A percentile compares a stretch with the other conserved stretches of the same genome.
Conservation (phyloP, 2,329 filamentous ascomycete species). For the Chlorencoelia australis region DNA sequence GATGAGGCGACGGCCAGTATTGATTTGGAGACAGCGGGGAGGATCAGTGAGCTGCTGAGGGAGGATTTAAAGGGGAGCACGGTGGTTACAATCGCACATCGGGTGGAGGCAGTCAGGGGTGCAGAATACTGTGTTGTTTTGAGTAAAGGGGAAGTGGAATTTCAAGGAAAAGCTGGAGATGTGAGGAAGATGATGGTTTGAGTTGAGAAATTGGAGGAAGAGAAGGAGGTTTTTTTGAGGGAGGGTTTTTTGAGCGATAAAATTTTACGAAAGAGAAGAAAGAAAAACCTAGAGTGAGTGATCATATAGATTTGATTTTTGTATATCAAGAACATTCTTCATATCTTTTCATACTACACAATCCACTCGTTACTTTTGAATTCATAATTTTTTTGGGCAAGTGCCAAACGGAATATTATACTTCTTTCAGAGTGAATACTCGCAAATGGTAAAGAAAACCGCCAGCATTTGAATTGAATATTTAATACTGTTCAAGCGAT, state of each 20-base stretch:
- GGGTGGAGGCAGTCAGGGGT: constrained; percentile 49
- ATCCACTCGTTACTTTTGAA: too few relatives aligned
- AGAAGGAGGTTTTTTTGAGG: too few relatives aligned
- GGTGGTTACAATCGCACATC: constrained; percentile 56
- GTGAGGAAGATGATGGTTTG: constrained; percentile 4
- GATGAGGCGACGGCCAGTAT: constrained; percentile 59
- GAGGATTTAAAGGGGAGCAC: constrained; percentile 48
- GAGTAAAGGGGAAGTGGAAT: constrained; percentile 20
- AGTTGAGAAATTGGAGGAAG: neutral
- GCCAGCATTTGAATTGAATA: too few relatives aligned
- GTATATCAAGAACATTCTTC: too few relatives aligned
- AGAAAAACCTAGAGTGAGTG: too few relatives aligned
- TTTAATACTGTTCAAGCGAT: too few relatives aligned
- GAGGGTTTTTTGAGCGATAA: neutral
- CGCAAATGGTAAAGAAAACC: too few relatives aligned
- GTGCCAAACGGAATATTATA: too few relatives aligned
- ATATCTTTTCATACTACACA: too few relatives aligned
- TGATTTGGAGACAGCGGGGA: constrained; percentile 47
- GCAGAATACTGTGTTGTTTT: constrained; percentile 36
- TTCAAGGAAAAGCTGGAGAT: constrained; percentile 12
- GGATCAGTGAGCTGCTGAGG: constrained; percentile 43
- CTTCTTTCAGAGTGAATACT: too few relatives aligned
- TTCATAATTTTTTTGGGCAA: too few relatives aligned
- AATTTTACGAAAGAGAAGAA: neutral
- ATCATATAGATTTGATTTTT: too few relatives aligned